phyloP scores from a whole-genome alignment of 495 filamentous ascomycete genomes.

The Podospora pseudocomata region DNA sequence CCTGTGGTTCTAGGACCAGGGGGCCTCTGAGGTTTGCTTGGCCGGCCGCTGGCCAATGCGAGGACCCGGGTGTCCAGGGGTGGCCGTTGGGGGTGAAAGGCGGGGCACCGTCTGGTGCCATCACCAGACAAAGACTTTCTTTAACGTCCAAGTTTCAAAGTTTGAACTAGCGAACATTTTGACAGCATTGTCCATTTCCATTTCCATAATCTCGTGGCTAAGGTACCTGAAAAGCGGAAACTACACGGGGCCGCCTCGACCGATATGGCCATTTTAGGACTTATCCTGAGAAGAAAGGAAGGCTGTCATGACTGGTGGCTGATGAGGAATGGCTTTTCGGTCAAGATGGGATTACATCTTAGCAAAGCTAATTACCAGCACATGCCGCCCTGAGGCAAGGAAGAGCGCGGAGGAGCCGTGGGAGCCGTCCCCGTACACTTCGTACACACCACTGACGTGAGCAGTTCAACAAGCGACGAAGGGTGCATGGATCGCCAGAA shows the following conservation, averaged over 20 bases:
- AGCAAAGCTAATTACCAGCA: background rate
- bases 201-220: too few relatives aligned
- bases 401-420: background rate
- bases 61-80: constrained; percentile 5
- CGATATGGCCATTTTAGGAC: background rate
- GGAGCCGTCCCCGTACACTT: background rate
- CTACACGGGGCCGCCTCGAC: background rate
- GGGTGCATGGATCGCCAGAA: too few relatives aligned
- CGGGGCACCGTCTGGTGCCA: constrained; percentile 8
- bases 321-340: background rate
- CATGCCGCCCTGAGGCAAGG: background rate
- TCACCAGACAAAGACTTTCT: constrained; percentile 1
- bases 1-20: background rate
- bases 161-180: background rate
- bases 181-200: background rate
- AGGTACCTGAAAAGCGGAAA: background rate
- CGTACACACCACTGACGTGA: background rate
- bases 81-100: constrained; percentile 8
- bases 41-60: constrained; percentile 13
- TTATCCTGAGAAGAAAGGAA: background rate
- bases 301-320: background rate
- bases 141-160: background rate
- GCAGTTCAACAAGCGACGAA: background rate
- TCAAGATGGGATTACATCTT: background rate
- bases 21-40: constrained; percentile 6